A percentile compares a stretch with the other conserved stretches of the same genome.
Conservation (phyloP, 179 eudicot genomes). For the Beta corolliflora region DNA sequence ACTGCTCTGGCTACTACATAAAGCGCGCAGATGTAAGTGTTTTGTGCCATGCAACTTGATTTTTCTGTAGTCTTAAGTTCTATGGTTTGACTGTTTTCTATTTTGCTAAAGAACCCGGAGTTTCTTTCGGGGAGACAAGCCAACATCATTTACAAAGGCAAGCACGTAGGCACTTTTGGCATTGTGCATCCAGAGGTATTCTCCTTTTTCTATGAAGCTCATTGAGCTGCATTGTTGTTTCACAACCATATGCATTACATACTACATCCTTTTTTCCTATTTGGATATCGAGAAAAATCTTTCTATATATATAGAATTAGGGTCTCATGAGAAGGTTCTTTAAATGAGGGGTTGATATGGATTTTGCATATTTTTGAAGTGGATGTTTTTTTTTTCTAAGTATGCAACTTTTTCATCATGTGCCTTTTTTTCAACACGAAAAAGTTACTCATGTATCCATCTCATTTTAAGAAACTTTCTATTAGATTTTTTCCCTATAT, state of each 20-base stretch:
- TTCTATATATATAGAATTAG: no score
- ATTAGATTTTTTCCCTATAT: no score
- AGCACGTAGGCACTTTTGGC: constrained; percentile 78
- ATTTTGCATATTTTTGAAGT: no score
- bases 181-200: constrained; percentile 95
- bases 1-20: constrained; percentile 76
- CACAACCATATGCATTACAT: neutral
- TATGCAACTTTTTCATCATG: no score
- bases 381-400: no score
- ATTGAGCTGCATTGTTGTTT: neutral
- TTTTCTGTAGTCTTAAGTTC: neutral
- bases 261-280: neutral
- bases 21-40: constrained; percentile 69
- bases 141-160: constrained; percentile 74
- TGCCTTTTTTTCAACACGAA: no score
- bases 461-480: no score
- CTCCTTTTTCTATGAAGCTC: neutral
- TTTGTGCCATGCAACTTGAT: neutral
- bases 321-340: no score
- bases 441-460: no score
- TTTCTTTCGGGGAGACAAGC: constrained; percentile 91
- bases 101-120: constrained; percentile 66
- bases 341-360: no score
- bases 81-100: constrained; percentile 1
- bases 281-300: neutral